phyloP scores from a whole-genome alignment of 78 protist genomes.

The Isochrysis galbana region DNA sequence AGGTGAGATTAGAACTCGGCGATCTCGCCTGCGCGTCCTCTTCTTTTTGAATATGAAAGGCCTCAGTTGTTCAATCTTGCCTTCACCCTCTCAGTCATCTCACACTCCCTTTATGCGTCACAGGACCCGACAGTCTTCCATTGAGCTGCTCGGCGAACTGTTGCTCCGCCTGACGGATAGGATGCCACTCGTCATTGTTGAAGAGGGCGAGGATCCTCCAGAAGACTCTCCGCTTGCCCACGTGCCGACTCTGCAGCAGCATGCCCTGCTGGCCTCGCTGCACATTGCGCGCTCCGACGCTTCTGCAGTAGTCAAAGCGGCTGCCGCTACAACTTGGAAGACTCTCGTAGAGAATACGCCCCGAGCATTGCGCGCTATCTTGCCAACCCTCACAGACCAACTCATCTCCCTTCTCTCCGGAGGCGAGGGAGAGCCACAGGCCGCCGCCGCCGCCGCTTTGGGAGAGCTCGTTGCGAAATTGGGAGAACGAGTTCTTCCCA shows the following conservation, averaged over 20 bases:
- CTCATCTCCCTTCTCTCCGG: constrained; percentile 64
- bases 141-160: constrained; percentile 83
- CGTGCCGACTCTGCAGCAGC: constrained; percentile 68
- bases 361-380: constrained; percentile 63
- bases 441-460: constrained; percentile 73
- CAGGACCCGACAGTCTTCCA: constrained; percentile 78
- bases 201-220: background rate
- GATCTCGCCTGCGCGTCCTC: too few relatives aligned
- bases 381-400: constrained; percentile 58
- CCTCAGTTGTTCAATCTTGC: too few relatives aligned
- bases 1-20: too few relatives aligned
- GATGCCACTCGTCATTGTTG: background rate
- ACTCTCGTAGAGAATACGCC: constrained; percentile 66
- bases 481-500: constrained; percentile 79
- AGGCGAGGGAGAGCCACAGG: constrained; percentile 29
- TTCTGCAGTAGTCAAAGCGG: constrained; percentile 44
- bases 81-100: too few relatives aligned
- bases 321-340: constrained; percentile 85
- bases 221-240: background rate
- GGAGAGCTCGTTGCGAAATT: constrained; percentile 88
- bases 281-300: constrained; percentile 82
- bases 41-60: too few relatives aligned
- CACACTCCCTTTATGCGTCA: too few relatives aligned
- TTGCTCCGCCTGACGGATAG: constrained; percentile 49
- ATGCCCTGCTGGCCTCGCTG: constrained; percentile 68